Conservation (phyloP, 805 yeast species). For the Candida coleopterorum region DNA sequence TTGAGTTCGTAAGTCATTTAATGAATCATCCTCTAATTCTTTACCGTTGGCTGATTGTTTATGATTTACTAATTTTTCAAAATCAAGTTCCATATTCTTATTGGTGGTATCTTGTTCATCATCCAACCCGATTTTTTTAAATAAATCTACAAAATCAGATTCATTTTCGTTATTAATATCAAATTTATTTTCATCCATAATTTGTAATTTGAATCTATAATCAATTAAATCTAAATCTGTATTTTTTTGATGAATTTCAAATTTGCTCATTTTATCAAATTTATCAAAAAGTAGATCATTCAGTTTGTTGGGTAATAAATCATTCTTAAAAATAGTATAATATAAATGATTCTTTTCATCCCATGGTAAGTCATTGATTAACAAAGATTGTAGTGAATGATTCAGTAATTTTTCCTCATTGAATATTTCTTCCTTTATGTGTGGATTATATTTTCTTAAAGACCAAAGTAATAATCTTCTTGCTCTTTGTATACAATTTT, state of each 20-base stretch:
- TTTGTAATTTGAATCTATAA: slow-evolving; percentile 2
- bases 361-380: slow-evolving; percentile 32
- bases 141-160: slow-evolving; percentile 1
- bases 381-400: slow-evolving; percentile 21
- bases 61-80: slow-evolving; percentile 1
- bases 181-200: neutral
- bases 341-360: slow-evolving; percentile 13
- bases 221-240: slow-evolving; percentile 2
- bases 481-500: slow-evolving; percentile 33
- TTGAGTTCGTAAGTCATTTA: slow-evolving; percentile 5
- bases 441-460: slow-evolving; percentile 27
- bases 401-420: slow-evolving; percentile 5
- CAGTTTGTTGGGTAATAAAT: neutral
- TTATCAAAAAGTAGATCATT: slow-evolving; percentile 6
- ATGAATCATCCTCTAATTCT: slow-evolving; percentile 4
- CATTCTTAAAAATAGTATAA: neutral
- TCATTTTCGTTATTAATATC: slow-evolving; percentile 1
- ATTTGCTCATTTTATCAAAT: slow-evolving; percentile 4
- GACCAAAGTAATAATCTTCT: slow-evolving; percentile 37
- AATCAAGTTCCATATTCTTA: slow-evolving; percentile 1
- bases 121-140: neutral
- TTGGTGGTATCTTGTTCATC: neutral
- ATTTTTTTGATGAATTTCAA: slow-evolving; percentile 1
- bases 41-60: slow-evolving; percentile 2
- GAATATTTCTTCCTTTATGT: slow-evolving; percentile 15